A percentile compares a stretch with the other conserved stretches of the same genome.
Conservation (phyloP, 345 rosid species). For the Anacardium occidentale region DNA sequence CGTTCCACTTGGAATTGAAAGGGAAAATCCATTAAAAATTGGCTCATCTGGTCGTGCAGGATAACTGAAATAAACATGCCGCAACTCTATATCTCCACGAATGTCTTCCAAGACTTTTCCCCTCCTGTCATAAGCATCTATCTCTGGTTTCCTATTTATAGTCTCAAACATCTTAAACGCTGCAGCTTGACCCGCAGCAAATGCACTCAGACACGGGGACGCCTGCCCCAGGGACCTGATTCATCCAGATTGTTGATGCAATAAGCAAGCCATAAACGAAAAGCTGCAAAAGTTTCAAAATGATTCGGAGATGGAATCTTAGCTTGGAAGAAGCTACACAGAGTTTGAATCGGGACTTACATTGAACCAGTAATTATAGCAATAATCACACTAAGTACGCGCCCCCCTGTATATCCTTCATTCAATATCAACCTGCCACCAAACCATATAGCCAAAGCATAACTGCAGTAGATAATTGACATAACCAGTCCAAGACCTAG, state of each 20-base stretch:
- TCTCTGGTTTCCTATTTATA: conserved; percentile 59
- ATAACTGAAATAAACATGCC: conserved; percentile 62
- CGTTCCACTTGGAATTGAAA: conserved; percentile 56
- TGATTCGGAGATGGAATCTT: not conserved
- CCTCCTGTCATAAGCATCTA: conserved; percentile 53
- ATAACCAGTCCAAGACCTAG: conserved; percentile 57
- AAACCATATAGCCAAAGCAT: conserved; percentile 74
- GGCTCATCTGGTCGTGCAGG: conserved; percentile 79
- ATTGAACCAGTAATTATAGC: conserved; percentile 77
- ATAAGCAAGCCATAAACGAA: not conserved
- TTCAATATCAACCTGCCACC: conserved; percentile 77
- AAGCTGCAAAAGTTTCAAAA: not conserved
- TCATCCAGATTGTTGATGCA: not conserved
- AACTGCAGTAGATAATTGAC: conserved; percentile 47
- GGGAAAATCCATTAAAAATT: conserved; percentile 67
- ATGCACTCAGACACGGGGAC: conserved; percentile 68
- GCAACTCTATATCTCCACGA: conserved; percentile 63
- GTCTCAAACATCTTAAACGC: conserved; percentile 83
- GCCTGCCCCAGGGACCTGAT: conserved; percentile 88
- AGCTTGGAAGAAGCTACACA: not conserved
- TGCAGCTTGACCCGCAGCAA: conserved; percentile 78
- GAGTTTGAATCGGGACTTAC: conserved; percentile 42
- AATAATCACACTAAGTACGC: conserved; percentile 63
- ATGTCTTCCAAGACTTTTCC: conserved; percentile 62
- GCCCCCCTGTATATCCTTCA: conserved; percentile 73